Evolutionary conservation across 441 rosid species (phyloP).

Genomic region (Raphanus hybrid): DNA sequence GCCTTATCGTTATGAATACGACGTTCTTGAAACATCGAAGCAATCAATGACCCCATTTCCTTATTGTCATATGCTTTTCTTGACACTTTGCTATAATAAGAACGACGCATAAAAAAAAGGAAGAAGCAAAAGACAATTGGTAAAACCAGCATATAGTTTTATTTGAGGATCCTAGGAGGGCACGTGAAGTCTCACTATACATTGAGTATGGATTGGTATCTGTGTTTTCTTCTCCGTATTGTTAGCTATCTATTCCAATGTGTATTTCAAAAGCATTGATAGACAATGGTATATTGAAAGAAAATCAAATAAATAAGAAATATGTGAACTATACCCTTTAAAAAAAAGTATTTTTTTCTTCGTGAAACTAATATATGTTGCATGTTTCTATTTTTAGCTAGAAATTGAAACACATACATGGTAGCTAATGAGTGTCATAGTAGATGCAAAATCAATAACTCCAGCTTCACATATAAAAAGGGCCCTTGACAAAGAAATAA

Average conservation of each 20-base stretch:
- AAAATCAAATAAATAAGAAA: neutral
- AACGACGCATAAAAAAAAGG: constrained; percentile 14
- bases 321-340: too few species aligned
- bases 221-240: neutral
- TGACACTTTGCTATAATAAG: constrained; percentile 8
- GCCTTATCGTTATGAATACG: constrained; percentile 26
- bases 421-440: neutral
- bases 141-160: neutral
- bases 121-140: constrained; percentile 26
- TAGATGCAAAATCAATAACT: too few species aligned
- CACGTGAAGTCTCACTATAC: constrained; percentile 16
- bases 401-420: neutral
- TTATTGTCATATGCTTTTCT: constrained; percentile 3
- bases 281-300: neutral
- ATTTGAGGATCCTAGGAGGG: neutral
- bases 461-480: too few species aligned
- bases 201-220: neutral
- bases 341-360: too few species aligned
- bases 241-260: neutral
- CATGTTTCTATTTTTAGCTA: neutral
- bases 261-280: neutral
- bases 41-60: constrained; percentile 36
- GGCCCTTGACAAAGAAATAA: too few species aligned
- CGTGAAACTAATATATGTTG: neutral
- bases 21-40: constrained; percentile 23